These are phyloP conservation scores for Dothideomycetidae sp. DNA, from an alignment of 2,329 filamentous ascomycete genomes.

Conservation along the genomic window DNA sequence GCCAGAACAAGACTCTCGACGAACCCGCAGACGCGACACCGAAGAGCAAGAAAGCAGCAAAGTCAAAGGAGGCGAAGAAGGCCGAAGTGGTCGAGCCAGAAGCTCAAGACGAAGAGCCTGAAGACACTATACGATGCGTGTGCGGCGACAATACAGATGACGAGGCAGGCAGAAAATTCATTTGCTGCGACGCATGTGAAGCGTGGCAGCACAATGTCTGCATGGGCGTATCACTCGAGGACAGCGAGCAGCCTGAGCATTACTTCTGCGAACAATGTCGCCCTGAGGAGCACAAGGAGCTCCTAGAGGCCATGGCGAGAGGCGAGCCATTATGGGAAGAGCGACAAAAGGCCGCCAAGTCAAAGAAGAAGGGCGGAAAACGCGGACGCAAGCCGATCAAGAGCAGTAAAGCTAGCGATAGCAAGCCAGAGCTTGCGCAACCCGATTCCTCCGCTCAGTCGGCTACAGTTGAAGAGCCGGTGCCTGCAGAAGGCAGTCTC, in stretches of 20 bases:
- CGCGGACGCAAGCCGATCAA: conserved; percentile 15
- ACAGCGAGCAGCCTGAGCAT: conserved; percentile 58
- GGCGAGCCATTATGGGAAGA: conserved; percentile 83
- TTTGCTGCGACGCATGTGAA: conserved; percentile 81
- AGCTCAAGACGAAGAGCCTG: conserved; percentile 41
- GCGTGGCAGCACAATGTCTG: conserved; percentile 98
- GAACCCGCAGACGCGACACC: conserved; percentile 44
- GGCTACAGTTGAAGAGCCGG: conserved; percentile 6
- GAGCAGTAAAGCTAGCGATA: conserved; percentile 19
- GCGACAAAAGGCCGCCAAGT: conserved; percentile 42
- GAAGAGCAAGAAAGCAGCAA: conserved; percentile 27
- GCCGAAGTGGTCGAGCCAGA: conserved; percentile 36
- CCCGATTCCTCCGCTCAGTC: conserved; percentile 6
- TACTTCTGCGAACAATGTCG: conserved; percentile 90
- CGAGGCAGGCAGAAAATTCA: conserved; percentile 81
- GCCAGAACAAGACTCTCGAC: conserved; percentile 85
- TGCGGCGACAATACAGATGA: conserved; percentile 81
- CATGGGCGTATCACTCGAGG: conserved; percentile 69
- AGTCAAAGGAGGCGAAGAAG: conserved; percentile 33
- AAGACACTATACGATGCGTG: conserved; percentile 80
- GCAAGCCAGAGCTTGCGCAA: conserved; percentile 11
- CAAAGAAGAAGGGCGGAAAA: conserved; percentile 35
- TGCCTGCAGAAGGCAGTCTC: conserved; percentile 14
- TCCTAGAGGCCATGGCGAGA: conserved; percentile 60
- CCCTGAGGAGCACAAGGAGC: conserved; percentile 67